These are phyloP conservation scores for Microsporum audouinii DNA, from an alignment of 2,329 filamentous ascomycete species.

Conservation along the genomic window DNA sequence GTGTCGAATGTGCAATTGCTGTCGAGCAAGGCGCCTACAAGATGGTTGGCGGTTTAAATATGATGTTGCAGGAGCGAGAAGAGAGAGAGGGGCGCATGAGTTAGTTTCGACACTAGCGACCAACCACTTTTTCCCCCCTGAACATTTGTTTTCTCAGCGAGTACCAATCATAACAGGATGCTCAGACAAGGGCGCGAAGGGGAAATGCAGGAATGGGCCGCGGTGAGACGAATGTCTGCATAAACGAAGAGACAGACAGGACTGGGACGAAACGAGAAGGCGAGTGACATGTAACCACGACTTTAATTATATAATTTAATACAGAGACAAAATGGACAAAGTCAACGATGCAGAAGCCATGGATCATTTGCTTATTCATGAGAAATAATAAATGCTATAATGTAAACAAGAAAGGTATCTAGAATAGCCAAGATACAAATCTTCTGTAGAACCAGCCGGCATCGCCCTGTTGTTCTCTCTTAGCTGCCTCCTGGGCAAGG, in stretches of 20 bases:
- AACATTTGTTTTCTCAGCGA: neutral
- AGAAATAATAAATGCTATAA: neutral
- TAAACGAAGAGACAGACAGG: neutral
- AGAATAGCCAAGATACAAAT: slow-evolving; percentile 53
- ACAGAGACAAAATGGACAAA: neutral
- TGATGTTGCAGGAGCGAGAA: neutral
- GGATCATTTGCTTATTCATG: neutral
- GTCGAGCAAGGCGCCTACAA: neutral
- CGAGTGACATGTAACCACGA: neutral
- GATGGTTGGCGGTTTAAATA: neutral
- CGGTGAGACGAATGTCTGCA: neutral
- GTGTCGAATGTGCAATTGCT: neutral
- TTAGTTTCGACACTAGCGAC: neutral
- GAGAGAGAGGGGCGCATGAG: neutral
- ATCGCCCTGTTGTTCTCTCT: slow-evolving; percentile 45
- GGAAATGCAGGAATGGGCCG: neutral
- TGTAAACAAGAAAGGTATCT: slow-evolving; percentile 15
- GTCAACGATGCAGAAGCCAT: neutral
- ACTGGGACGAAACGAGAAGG: neutral
- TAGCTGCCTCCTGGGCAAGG: slow-evolving; percentile 61
- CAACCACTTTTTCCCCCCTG: neutral
- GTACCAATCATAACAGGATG: neutral
- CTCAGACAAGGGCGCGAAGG: neutral
- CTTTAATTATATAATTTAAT: neutral
- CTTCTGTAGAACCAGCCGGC: slow-evolving; percentile 46